Evolutionary conservation across 345 rosid species (phyloP), one percentile per base, ranked within the genome.

Genomic region (Camelina hispida): DNA sequence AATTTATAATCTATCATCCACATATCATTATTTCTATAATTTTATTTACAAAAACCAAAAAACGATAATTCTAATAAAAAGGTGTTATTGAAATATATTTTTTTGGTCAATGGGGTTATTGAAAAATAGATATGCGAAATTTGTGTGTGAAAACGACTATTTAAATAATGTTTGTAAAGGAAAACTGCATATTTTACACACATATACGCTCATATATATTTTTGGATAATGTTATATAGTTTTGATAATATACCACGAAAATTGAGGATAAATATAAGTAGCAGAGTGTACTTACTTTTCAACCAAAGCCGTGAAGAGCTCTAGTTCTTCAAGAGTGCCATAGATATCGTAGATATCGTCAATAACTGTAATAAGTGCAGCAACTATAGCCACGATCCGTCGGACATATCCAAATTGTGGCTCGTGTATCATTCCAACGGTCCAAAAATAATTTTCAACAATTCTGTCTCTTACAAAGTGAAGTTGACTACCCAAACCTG

Each of bases 241-340:
- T 28, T 28, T 28, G 30, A 28, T 28, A 28, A 28, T 28, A 28
- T 28, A 28, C 30, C 30, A 28, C 30, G 30, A 28, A 28, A 28
- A 28, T 28, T 28, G 30, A 28, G 30, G 30, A 28, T 28, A 28
- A 28, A 28, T 28, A 28, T 43, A 43, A n/a, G 48, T 0, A 56
- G 4, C 0, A 56, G 2, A 37, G 5, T 35, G 1, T 46, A n/a
- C n/a, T 54, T 67, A 85, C 86, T 72, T 72, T 3, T 83, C 73
- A 62, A 81, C 80, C 4, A 71, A 13, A 1, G 85, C n/a, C n/a
- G n/a, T 81, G 50, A 83, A 73, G 43, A 74, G 53, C 16, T 66
- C 63, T n/a, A 85, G 88, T 53, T 85, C 86, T 62, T 79, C 76
- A 42, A 43, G 13, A 8, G 86, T 79, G 4, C 82, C 88, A 62